Percentiles rank a stretch among this genome's conserved stretches.
phyloP scores from a whole-genome alignment of 306 rosid genomes.

The Arachis stenosperma region DNA sequence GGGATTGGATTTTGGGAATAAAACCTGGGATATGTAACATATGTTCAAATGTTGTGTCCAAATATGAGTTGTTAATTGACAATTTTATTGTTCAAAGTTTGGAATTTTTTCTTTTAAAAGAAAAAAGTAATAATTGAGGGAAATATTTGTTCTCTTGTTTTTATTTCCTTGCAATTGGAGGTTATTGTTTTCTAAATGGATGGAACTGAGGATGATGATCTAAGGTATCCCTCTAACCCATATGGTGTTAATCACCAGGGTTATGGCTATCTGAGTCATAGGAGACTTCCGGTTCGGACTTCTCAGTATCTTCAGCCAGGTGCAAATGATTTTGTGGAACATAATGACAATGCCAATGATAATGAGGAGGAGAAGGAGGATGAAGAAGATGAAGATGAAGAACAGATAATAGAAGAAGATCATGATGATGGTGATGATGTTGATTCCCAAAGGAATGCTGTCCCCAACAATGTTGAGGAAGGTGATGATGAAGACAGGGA shows the following conservation, averaged over 20 bases:
- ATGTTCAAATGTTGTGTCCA: background rate
- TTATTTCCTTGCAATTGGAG: slow-evolving; percentile 25
- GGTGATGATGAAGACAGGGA: slow-evolving; percentile 48
- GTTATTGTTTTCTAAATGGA: slow-evolving; percentile 57
- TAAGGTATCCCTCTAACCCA: slow-evolving; percentile 52
- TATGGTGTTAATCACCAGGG: slow-evolving; percentile 55
- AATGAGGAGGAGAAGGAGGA: slow-evolving; percentile 37
- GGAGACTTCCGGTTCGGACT: slow-evolving; percentile 46
- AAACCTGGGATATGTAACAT: background rate
- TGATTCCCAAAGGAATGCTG: slow-evolving; percentile 42
- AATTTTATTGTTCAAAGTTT: background rate
- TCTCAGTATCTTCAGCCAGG: slow-evolving; percentile 51
- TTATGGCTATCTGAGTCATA: slow-evolving; percentile 50
- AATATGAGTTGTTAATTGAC: background rate
- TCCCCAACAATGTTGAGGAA: slow-evolving; percentile 31
- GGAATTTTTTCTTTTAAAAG: background rate
- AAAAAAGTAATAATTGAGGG: background rate
- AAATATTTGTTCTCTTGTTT: slow-evolving; percentile 28
- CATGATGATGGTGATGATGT: slow-evolving; percentile 55
- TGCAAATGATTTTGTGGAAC: slow-evolving; percentile 45
- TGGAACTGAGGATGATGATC: slow-evolving; percentile 73
- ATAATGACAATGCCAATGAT: slow-evolving; percentile 49
- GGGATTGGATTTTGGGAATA: background rate
- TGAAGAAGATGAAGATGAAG: slow-evolving; percentile 43
- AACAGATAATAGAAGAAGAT: slow-evolving; percentile 39